These are phyloP conservation scores for Seminavis robusta DNA, from an alignment of 108 stramenopile genomes.

Conservation along the genomic window DNA sequence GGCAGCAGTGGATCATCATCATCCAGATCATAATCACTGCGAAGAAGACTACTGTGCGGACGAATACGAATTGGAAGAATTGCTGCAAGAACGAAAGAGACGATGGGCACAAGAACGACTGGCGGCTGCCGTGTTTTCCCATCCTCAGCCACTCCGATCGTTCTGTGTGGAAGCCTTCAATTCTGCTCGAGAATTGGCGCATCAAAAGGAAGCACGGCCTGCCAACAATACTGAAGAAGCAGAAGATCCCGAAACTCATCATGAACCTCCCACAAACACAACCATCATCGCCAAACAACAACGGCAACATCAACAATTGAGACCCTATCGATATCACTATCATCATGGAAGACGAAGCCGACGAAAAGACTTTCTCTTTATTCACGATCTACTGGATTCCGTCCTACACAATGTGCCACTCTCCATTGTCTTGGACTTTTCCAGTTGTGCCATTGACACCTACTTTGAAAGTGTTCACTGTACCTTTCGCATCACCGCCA, in stretches of 20 bases:
- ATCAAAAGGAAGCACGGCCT: conserved; percentile 2
- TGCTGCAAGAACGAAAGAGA: conserved; percentile 21
- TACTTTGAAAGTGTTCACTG: conserved; percentile 57
- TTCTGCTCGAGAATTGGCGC: conserved; percentile 48
- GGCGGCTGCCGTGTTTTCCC: conserved; percentile 68
- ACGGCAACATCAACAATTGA: background rate
- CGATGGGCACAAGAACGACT: conserved; percentile 61
- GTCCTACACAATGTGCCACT: conserved; percentile 59
- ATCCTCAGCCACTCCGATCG: conserved; percentile 64
- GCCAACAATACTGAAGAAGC: conserved; percentile 6
- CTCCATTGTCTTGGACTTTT: conserved; percentile 57
- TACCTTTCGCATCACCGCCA: conserved; percentile 27
- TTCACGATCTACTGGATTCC: conserved; percentile 28
- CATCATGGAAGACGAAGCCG: conserved; percentile 11
- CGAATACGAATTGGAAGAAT: conserved; percentile 5
- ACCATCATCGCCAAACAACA: conserved; percentile 16
- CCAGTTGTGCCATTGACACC: conserved; percentile 39
- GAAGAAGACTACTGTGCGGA: conserved; percentile 14
- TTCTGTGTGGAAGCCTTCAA: conserved; percentile 75
- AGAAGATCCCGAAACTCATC: conserved; percentile 3
- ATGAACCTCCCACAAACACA: conserved; percentile 19
- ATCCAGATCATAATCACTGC: conserved; percentile 6
- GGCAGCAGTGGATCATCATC: conserved; percentile 2
- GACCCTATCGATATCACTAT: background rate
- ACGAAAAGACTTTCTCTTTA: conserved; percentile 14